Percentiles rank a stretch among this genome's conserved stretches.
phyloP scores from a whole-genome alignment of 2,329 filamentous ascomycete genomes.

The Xylaria sp. region DNA sequence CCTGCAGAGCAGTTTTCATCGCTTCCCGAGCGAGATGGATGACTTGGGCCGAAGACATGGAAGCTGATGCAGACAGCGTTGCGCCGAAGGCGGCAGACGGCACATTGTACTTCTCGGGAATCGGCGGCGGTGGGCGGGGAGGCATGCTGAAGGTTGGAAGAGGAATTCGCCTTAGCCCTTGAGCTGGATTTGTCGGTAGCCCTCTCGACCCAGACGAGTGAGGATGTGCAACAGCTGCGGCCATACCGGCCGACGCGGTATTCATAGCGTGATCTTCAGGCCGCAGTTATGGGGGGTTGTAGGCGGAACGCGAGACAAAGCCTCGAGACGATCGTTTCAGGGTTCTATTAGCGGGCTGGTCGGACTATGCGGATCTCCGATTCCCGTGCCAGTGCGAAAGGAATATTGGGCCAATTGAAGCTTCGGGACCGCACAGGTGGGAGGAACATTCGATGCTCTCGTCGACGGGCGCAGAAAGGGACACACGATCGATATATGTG shows the following conservation, averaged over 20 bases:
- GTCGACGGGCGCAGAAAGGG: conserved; percentile 12
- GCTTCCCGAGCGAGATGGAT: conserved; percentile 69
- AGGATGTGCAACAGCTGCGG: conserved; percentile 38
- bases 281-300: not conserved
- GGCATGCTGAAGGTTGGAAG: conserved; percentile 44
- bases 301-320: conserved; percentile 20
- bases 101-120: conserved; percentile 53
- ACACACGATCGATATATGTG: not conserved
- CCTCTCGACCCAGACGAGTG: conserved; percentile 39
- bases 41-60: conserved; percentile 67
- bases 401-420: conserved; percentile 26
- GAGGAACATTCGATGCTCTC: conserved; percentile 26
- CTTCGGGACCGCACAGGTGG: conserved; percentile 19
- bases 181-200: conserved; percentile 37
- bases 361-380: conserved; percentile 26
- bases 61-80: conserved; percentile 55
- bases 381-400: conserved; percentile 17
- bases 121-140: conserved; percentile 50
- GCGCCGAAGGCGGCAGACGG: conserved; percentile 44
- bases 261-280: conserved; percentile 32
- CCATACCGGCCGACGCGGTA: conserved; percentile 41
- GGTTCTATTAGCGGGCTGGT: conserved; percentile 22
- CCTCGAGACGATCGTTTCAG: conserved; percentile 30
- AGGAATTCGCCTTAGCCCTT: conserved; percentile 39
- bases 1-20: conserved; percentile 69